Conservation (phyloP, 768 basidiomycete species). For the Albatrellus ellisii region DNA sequence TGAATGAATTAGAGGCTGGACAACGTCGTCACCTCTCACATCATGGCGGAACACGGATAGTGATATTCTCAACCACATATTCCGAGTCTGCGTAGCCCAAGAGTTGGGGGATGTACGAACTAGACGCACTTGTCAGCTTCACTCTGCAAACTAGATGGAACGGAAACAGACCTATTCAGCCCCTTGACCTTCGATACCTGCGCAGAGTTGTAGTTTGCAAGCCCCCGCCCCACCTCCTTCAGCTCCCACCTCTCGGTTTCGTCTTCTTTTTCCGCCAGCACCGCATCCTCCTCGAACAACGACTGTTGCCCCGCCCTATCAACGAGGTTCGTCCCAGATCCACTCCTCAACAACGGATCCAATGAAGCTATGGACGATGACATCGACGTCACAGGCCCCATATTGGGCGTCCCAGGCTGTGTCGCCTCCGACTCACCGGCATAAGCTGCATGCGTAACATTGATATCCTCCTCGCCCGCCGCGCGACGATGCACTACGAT, state of each 20-base stretch:
- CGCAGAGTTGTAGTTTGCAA: constrained; percentile 91
- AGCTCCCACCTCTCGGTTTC: constrained; percentile 51
- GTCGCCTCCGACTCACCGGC: constrained; percentile 29
- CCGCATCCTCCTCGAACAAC: constrained; percentile 16
- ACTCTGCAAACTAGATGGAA: background rate
- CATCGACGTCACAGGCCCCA: background rate
- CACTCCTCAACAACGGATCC: constrained; percentile 13
- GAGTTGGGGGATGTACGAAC: constrained; percentile 65
- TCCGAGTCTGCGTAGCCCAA: constrained; percentile 94
- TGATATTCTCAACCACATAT: constrained; percentile 93
- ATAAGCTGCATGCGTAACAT: constrained; percentile 19
- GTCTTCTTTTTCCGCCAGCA: constrained; percentile 20
- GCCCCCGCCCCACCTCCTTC: constrained; percentile 84
- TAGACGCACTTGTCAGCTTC: constrained; percentile 21
- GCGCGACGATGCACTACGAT: constrained; percentile 45
- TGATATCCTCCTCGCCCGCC: constrained; percentile 9
- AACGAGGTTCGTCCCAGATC: constrained; percentile 1
- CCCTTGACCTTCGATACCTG: constrained; percentile 87
- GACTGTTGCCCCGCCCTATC: background rate
- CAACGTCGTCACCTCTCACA: too few species aligned
- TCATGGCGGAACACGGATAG: constrained; percentile 49
- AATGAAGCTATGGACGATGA: background rate
- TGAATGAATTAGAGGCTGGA: background rate
- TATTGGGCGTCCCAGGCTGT: constrained; percentile 40
- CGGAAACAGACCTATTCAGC: constrained; percentile 56